Conservation (phyloP, 345 rosid genomes). For the Eucalyptus paniculata region DNA sequence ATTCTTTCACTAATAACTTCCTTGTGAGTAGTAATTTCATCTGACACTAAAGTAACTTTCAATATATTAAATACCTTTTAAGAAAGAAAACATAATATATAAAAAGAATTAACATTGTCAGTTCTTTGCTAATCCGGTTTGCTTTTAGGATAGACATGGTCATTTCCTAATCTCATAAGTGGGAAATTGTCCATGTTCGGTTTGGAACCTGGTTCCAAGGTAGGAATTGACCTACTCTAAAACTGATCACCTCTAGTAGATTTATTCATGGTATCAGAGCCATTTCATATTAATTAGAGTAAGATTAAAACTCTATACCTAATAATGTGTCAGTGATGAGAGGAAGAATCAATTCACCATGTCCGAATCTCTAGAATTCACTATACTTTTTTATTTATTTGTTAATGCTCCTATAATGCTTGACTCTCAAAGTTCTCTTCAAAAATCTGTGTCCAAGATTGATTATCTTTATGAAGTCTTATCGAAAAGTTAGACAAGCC, state of each 20-base stretch:
- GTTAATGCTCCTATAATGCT: not conserved
- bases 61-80: not conserved
- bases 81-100: not conserved
- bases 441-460: not conserved
- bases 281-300: not conserved
- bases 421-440: not conserved
- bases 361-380: not conserved
- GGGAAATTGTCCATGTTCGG: not conserved
- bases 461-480: not conserved
- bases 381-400: not conserved
- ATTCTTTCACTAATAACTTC: not conserved
- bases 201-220: not conserved
- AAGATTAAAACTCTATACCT: not conserved
- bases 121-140: fast-evolving
- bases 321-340: not conserved
- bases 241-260: not conserved
- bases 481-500: not conserved
- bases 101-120: not conserved
- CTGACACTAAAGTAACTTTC: not conserved
- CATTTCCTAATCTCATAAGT: not conserved
- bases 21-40: not conserved
- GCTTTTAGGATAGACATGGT: not conserved
- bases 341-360: not conserved
- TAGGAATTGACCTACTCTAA: not conserved
- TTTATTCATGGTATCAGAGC: not conserved